A percentile compares a stretch with the other conserved stretches of the same genome.
These are phyloP conservation scores for Phytopythium montanum DNA, from an alignment of 352 stramenopile species.

Conservation along the genomic window DNA sequence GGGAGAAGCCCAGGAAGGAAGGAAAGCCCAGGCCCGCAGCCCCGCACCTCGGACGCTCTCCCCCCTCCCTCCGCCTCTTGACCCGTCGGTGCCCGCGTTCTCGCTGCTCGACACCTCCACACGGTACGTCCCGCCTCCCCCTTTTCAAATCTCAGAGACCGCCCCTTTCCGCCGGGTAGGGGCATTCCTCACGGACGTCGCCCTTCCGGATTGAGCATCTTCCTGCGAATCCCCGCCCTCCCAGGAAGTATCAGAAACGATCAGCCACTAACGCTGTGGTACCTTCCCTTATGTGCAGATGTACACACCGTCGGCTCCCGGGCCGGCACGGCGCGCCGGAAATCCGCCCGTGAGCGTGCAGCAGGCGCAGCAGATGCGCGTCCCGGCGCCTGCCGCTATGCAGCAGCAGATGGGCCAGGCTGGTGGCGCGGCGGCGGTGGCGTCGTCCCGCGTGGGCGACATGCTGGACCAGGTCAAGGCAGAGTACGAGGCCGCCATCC, in stretches of 20 bases:
- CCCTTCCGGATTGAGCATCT: too few species aligned
- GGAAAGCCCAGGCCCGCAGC: too few species aligned
- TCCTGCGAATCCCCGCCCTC: too few species aligned
- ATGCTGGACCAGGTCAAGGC: conserved; percentile 85
- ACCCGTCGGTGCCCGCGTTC: not conserved
- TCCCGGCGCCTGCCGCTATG: conserved; percentile 42
- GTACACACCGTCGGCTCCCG: conserved; percentile 68
- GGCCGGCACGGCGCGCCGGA: conserved; percentile 47
- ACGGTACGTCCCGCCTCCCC: not conserved
- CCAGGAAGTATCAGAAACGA: not conserved
- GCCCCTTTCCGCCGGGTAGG: too few species aligned
- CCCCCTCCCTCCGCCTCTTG: not conserved
- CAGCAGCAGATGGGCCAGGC: conserved; percentile 36
- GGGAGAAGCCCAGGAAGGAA: too few species aligned
- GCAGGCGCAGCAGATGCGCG: conserved; percentile 52
- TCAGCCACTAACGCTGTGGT: not conserved
- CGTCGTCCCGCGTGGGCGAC: conserved; percentile 57
- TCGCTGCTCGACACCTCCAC: not conserved
- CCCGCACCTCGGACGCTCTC: not conserved
- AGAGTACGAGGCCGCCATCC: conserved; percentile 79
- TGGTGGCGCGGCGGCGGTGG: conserved; percentile 20
- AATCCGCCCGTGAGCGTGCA: conserved; percentile 61
- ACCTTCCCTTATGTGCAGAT: conserved; percentile 22
- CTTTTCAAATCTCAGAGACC: too few species aligned
- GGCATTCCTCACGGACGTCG: too few species aligned